Evolutionary conservation across 2,329 filamentous ascomycete genomes (phyloP).

Genomic region (Verticillium albo-atrum): DNA sequence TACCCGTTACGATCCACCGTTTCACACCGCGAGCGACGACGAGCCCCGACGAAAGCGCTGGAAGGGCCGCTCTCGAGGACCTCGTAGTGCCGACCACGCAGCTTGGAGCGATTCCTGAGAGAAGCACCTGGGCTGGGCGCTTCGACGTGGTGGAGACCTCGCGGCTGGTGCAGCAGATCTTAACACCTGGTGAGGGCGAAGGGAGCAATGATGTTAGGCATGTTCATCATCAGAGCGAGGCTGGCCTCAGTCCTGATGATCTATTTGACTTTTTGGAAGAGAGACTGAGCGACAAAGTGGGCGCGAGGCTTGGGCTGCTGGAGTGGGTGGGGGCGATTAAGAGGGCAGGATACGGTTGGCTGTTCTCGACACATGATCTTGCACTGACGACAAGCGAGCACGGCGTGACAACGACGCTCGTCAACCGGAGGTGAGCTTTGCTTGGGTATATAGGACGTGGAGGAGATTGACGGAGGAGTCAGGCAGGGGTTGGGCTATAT

Average conservation of each 20-base stretch:
- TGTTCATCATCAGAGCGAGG: background rate
- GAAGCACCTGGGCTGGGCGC: too few species aligned
- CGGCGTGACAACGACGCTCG: background rate
- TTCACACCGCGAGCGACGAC: background rate
- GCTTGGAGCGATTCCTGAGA: too few species aligned
- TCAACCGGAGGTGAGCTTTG: background rate
- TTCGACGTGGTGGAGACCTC: too few species aligned
- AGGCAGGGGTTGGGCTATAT: too few species aligned
- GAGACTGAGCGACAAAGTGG: background rate
- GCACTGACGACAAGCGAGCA: background rate
- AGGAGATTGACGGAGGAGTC: too few species aligned
- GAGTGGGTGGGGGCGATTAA: background rate
- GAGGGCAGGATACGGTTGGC: background rate
- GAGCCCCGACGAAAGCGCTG: too few species aligned
- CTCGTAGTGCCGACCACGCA: too few species aligned
- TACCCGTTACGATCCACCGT: conserved; percentile 23
- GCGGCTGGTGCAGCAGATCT: too few species aligned
- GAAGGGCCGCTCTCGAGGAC: too few species aligned
- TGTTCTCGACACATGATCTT: background rate
- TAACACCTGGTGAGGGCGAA: background rate
- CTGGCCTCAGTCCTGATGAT: background rate
- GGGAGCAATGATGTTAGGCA: too few species aligned
- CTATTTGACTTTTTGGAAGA: background rate
- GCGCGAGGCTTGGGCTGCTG: background rate
- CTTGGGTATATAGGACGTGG: background rate